Evolutionary conservation across 164 flowering plant species (phyloP).

Genomic region (Annona cherimola): DNA sequence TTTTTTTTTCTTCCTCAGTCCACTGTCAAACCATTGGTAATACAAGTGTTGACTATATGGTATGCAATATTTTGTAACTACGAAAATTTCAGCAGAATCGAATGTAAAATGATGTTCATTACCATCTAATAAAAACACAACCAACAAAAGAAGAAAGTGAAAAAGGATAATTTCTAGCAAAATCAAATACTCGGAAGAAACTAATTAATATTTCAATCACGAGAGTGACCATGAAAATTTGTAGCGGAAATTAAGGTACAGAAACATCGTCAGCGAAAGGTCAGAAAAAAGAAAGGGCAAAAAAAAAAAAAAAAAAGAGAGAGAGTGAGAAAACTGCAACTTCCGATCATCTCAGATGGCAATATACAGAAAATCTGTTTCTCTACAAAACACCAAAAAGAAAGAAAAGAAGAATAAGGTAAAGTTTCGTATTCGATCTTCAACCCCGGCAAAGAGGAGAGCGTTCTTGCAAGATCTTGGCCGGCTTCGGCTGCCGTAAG

Average conservation of each 20-base stretch:
- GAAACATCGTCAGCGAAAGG: too few relatives aligned
- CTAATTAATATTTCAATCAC: not conserved
- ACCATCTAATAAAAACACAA: too few relatives aligned
- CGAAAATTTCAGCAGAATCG: too few relatives aligned
- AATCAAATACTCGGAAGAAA: too few relatives aligned
- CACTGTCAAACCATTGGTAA: too few relatives aligned
- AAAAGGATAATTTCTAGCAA: not conserved
- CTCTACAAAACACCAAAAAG: not conserved
- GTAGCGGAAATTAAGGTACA: not conserved
- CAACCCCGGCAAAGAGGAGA: constrained; percentile 66
- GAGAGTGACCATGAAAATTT: not conserved
- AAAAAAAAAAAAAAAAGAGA: too few relatives aligned
- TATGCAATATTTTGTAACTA: too few relatives aligned
- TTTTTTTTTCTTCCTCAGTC: too few relatives aligned
- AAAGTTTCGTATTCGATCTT: not conserved
- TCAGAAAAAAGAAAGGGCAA: too few relatives aligned
- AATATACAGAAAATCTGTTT: not conserved
- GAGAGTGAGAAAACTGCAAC: not conserved
- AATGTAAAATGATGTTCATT: too few relatives aligned
- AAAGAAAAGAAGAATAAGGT: not conserved
- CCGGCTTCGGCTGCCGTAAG: constrained; percentile 52
- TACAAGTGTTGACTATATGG: too few relatives aligned
- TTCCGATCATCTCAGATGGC: not conserved
- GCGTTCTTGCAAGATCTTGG: constrained; percentile 40
- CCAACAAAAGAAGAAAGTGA: not conserved